Evolutionary conservation across 2,329 filamentous ascomycete species (phyloP).

Genomic region (Aspergillus fumigatus): DNA sequence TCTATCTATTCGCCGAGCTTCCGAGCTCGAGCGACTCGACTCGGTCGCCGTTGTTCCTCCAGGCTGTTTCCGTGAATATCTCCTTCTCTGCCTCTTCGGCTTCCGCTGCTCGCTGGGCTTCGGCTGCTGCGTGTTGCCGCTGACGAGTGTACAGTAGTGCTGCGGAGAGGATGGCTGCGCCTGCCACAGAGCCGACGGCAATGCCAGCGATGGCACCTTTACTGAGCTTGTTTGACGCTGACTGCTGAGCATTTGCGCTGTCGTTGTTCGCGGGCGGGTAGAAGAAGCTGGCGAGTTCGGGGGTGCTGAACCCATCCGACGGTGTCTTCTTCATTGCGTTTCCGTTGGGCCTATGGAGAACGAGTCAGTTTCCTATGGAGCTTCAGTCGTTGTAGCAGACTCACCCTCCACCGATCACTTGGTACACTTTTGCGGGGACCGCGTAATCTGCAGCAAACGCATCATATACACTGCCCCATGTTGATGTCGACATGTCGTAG

Average conservation of each 20-base stretch:
- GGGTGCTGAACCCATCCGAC: background rate
- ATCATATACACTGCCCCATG: constrained; percentile 30
- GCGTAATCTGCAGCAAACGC: constrained; percentile 20
- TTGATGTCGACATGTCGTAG: constrained; percentile 26
- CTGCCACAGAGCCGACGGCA: background rate
- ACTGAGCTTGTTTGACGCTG: background rate
- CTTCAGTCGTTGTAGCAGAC: background rate
- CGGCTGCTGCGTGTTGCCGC: background rate
- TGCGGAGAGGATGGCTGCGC: background rate
- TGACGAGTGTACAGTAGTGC: background rate
- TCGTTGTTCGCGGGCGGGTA: background rate
- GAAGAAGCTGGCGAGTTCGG: background rate
- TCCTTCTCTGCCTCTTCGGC: background rate
- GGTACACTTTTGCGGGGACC: constrained; percentile 20
- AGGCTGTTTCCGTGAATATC: background rate
- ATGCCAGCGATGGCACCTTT: background rate
- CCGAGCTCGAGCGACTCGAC: background rate
- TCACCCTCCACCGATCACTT: constrained; percentile 25
- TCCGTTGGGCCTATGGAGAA: background rate
- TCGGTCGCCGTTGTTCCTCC: background rate
- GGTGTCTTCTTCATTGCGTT: background rate
- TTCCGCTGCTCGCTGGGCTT: background rate
- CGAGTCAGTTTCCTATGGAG: background rate
- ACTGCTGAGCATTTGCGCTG: background rate
- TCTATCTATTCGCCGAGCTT: background rate